phyloP scores from a whole-genome alignment of 345 rosid species.

The Firmiana major region DNA sequence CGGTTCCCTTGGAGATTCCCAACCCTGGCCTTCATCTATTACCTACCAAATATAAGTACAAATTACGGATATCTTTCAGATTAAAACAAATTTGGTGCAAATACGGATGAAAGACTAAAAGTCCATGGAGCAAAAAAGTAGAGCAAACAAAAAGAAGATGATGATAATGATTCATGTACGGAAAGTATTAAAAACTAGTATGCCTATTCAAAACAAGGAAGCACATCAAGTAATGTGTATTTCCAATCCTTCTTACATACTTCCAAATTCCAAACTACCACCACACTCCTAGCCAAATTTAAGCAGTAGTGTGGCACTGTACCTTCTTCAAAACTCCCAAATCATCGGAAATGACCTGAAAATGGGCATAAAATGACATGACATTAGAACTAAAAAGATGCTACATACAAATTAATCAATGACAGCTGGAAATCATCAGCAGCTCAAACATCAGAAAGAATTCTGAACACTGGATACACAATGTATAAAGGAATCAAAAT shows the following conservation, averaged over 20 bases:
- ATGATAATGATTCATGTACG: not conserved
- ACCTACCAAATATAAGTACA: not conserved
- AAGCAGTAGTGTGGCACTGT: conserved; percentile 5
- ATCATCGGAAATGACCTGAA: conserved; percentile 84
- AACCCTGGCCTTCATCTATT: conserved; percentile 70
- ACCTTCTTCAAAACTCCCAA: conserved; percentile 92
- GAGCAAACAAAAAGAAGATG: not conserved
- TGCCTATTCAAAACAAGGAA: not conserved
- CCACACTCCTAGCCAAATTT: not conserved
- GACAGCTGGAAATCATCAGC: not conserved
- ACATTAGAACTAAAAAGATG: conserved; percentile 9
- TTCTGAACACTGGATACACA: not conserved
- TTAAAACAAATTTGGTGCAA: not conserved
- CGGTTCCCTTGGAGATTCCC: conserved; percentile 94
- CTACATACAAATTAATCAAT: not conserved
- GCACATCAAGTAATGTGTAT: not conserved
- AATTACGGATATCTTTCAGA: not conserved
- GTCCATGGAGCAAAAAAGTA: not conserved
- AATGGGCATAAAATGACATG: conserved; percentile 20
- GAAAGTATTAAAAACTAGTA: not conserved
- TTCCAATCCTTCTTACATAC: not conserved
- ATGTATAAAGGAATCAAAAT: not conserved
- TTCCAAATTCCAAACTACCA: not conserved
- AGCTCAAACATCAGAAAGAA: not conserved
- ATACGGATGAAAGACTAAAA: not conserved